Evolutionary conservation across 495 filamentous ascomycete species (phyloP), one percentile per base, ranked within the genome.

Genomic region (Aspergillus conjunctus): DNA sequence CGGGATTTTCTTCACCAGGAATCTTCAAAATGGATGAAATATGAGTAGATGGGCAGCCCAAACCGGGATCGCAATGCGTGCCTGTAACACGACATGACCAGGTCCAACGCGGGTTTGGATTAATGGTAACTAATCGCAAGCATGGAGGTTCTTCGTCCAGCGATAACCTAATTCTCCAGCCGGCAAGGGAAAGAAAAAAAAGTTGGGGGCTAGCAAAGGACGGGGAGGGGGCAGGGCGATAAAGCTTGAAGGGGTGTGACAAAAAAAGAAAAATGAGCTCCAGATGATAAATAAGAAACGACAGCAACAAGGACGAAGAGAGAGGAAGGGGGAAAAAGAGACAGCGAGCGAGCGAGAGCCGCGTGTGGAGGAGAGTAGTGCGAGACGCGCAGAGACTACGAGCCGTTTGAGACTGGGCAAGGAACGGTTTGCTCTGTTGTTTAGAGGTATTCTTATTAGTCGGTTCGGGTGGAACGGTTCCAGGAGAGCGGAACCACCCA

Each of bases 61-160:
- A 54, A 56, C 60, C 50, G 69, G 71, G 67, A 73, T 65, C 61
- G 64, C 55, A 68, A 60, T 63, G 59, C 37, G 66, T 68, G 58
- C 53, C 58, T 70, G 66, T 60, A 65, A 68, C 67, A 71, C 68
- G 68, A 72, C 69, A 72, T 74, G 69, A 67, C 71, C 68, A 65
- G 61, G 60, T 51, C 51, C 46, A 31, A 34, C 41, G 39, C 49
- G 34, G 52, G 22, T 17, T 8, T 52, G 46, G 14, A 43, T 60
- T 31, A 60, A 48, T 41, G 17, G 58, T 31, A 37, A 53, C 51
- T 44, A 60, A 49, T 54, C 51, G 51, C 51, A 54, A 22, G 57
- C 59, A 62, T 59, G 39, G 61, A 46, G 51, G 53, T 56, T 48
- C 48, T 57, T 60, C 55, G 44, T 46, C 53, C 21, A 51, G 52